These are phyloP conservation scores for Tolypocladium guangdongense DNA, from an alignment of 2,329 filamentous ascomycete species.

Conservation along the genomic window DNA sequence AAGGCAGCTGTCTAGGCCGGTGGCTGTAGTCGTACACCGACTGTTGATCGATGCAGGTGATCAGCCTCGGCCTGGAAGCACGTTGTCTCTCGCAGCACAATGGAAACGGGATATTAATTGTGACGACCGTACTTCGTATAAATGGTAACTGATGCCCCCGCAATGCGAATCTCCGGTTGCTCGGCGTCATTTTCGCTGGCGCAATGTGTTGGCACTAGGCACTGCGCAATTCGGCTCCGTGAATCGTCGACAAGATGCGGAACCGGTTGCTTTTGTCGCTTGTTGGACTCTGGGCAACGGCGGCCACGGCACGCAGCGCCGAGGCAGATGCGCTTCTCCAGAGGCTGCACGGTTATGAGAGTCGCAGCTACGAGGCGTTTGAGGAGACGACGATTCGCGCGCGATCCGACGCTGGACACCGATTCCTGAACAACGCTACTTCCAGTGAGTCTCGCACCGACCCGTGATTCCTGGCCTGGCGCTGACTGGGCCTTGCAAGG, in stretches of 20 bases:
- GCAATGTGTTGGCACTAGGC: too few species aligned
- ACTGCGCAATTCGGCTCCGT: neutral
- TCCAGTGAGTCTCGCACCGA: neutral
- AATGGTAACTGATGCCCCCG: neutral
- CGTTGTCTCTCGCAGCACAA: too few species aligned
- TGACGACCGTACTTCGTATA: neutral
- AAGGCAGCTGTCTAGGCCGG: neutral
- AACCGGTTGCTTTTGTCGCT: neutral
- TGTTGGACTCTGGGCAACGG: neutral
- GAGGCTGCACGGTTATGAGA: neutral
- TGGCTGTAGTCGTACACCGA: neutral
- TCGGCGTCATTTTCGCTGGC: neutral
- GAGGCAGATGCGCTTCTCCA: neutral
- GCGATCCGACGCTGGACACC: neutral
- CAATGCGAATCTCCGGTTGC: neutral
- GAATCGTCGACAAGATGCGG: neutral
- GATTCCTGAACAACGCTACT: neutral
- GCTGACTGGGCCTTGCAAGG: constrained; percentile 18
- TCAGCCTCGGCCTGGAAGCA: too few species aligned
- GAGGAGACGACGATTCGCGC: neutral
- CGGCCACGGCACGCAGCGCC: neutral
- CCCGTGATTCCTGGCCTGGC: neutral
- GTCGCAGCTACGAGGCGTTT: neutral
- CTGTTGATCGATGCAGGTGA: neutral
- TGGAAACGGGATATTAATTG: too few species aligned